These are phyloP conservation scores for Trametes polyzona DNA, from an alignment of 1,284 basidiomycete species.

Conservation along the genomic window DNA sequence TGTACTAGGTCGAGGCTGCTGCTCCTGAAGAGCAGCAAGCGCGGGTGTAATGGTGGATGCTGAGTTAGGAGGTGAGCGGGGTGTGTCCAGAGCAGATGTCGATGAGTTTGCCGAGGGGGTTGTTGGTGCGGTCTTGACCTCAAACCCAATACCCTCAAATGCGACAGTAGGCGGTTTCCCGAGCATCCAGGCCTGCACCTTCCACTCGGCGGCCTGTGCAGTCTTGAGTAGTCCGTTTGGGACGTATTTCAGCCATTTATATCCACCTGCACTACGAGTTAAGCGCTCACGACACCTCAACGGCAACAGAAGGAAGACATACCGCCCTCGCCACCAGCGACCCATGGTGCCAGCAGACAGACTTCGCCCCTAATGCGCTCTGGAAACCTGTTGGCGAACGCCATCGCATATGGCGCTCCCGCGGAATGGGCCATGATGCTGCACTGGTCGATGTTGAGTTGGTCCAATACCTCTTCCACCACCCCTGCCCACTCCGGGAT, in stretches of 20 bases:
- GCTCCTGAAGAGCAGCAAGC: constrained; percentile 32
- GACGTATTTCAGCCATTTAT: constrained; percentile 97
- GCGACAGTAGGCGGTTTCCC: constrained; percentile 88
- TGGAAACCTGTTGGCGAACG: constrained; percentile 77
- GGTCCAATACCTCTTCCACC: constrained; percentile 88
- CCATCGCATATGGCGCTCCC: constrained; percentile 92
- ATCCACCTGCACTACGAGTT: constrained; percentile 66
- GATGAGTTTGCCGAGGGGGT: constrained; percentile 23
- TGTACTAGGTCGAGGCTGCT: constrained; percentile 34
- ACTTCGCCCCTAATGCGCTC: constrained; percentile 83
- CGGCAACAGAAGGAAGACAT: constrained; percentile 36
- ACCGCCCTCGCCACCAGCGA: constrained; percentile 88
- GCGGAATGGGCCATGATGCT: constrained; percentile 97
- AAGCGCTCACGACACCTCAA: too few relatives aligned
- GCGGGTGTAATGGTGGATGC: constrained; percentile 18
- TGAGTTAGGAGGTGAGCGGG: constrained; percentile 17
- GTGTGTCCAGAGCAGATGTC: constrained; percentile 12
- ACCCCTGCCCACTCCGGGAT: constrained; percentile 91
- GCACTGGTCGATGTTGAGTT: constrained; percentile 78
- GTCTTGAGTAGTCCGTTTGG: constrained; percentile 93
- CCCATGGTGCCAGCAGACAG: constrained; percentile 96
- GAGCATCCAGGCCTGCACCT: constrained; percentile 93
- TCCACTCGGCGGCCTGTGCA: constrained; percentile 97
- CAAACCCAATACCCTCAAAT: constrained; percentile 82
- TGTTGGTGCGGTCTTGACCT: constrained; percentile 37